Evolutionary conservation across 768 basidiomycete species (phyloP), one percentile per base, ranked within the genome.

Genomic region (Lanmaoa pseudosensibilis): DNA sequence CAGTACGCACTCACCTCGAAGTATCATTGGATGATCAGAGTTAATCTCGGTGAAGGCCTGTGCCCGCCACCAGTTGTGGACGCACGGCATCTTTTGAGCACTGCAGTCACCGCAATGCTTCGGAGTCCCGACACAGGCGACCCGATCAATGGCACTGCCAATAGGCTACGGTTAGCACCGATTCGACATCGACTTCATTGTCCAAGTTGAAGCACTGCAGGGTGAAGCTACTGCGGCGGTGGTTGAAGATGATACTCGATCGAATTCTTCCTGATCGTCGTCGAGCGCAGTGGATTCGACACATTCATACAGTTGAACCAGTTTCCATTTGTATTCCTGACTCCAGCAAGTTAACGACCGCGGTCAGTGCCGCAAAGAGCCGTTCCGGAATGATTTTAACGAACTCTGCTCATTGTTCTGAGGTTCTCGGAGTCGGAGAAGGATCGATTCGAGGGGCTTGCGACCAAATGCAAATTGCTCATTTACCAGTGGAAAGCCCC

Each of bases 111-210:
- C 2, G 30, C 57, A 18, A 33, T 21, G 36, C 6, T 38, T 45
- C 41, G 51, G 51, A 49, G 37, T 12, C 40, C 32, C 41, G 52
- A 50, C 59, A 55, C 52, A 49, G 58, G 50, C 44, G 43, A 40
- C n/a, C n/a, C n/a, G n/a, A n/a, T n/a, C n/a, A n/a, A n/a, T n/a
- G n/a, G n/a, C n/a, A n/a, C n/a, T n/a, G n/a, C n/a, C n/a, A n/a
- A n/a, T n/a, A n/a, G n/a, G n/a, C n/a, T n/a, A n/a, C n/a, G n/a
- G n/a, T n/a, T n/a, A 21, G 40, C 39, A 21, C 32, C 5, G 54
- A 25, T 23, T 9, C 9, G 5, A 13, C 46, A 4, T 39, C 5
- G 8, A 32, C 9, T 8, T 16, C 16, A 19, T 19, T 1, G 9
- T 18, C 12, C 23, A n/a, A 37, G 3, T 40, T 11, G 5, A 25